Evolutionary conservation across 768 basidiomycete species (phyloP), one percentile per base, ranked within the genome.

Genomic region (Pilatotrama ljubarskyi): DNA sequence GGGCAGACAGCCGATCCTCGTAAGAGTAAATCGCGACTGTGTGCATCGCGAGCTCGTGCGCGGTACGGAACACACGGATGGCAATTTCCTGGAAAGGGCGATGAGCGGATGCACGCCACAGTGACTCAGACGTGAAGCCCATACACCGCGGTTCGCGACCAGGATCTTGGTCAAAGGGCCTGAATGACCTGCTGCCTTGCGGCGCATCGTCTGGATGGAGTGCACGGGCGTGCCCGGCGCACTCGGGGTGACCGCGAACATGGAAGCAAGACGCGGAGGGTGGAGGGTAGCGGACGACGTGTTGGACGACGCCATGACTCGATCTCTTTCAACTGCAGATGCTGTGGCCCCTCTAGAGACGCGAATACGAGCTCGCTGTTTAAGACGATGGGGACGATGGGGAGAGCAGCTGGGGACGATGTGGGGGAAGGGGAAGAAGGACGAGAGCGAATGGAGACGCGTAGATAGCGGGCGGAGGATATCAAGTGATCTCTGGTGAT

Each of bases 21-120:
- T 81, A 91, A 10, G 96, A 98, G 78, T 93, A 98, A 78, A 99
- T 98, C 37, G 97, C 97, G 56, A 98, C 97, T 48, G 95, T 97
- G 74, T 95, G 93, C 95, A 98, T 97, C 10, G 95, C 97, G 61
- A 99, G 83, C 72, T 99, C 97, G 78, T 99, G 97, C 50, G 97
- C 92, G 0, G 95, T 98, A 69, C 95, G 83, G 83, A 99, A 98
- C 41, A 99, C 95, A 70, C 97, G 91, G 68, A 99, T 94, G 26
- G 97, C 97, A 74, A 99, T 99, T 90, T 99, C 95, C 93, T 94
- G 70, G 37, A 63, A 53, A 22, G 10, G n/a, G 14, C 20, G 10
- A 63, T 29, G 59, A 44, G 14, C 37, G 58, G 44, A 57, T 26
- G 35, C 13, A 17, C 14, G 41, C 37, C 6, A 37, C 22, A 25